Percentiles rank a stretch among this genome's conserved stretches.
These are phyloP conservation scores for Backusella luteola DNA, from an alignment of 192 early-diverging fungal genomes.

Conservation along the genomic window DNA sequence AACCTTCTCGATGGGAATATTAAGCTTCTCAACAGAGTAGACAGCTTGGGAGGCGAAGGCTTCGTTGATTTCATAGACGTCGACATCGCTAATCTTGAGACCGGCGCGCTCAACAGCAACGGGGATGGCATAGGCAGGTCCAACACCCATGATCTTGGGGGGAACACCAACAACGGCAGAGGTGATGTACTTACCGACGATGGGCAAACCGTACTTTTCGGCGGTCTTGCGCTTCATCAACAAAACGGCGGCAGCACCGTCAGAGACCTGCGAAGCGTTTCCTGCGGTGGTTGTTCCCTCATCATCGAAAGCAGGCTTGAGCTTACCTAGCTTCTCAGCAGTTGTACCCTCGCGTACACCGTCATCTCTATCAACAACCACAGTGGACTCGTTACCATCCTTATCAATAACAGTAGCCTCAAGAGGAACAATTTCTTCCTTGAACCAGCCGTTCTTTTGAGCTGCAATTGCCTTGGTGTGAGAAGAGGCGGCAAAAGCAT, in stretches of 20 bases:
- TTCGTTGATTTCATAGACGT: slow-evolving; percentile 94
- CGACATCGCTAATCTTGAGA: slow-evolving; percentile 74
- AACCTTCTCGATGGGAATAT: slow-evolving; percentile 85
- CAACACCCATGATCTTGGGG: slow-evolving; percentile 96
- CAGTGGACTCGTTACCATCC: slow-evolving; percentile 72
- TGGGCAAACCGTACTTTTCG: slow-evolving; percentile 78
- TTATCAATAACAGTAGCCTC: slow-evolving; percentile 71
- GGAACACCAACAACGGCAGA: slow-evolving; percentile 87
- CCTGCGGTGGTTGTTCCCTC: slow-evolving; percentile 90
- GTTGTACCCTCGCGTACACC: slow-evolving; percentile 87
- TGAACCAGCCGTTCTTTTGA: slow-evolving; percentile 88
- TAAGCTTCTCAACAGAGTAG: slow-evolving; percentile 86
- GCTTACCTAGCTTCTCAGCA: slow-evolving; percentile 75
- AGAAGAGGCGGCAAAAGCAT: slow-evolving; percentile 83
- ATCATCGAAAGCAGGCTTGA: slow-evolving; percentile 82
- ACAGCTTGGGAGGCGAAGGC: slow-evolving; percentile 99
- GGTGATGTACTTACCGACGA: slow-evolving; percentile 84
- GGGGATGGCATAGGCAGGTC: slow-evolving; percentile 96
- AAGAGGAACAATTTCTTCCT: slow-evolving; percentile 89
- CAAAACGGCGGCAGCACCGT: slow-evolving; percentile 95
- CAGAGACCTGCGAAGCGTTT: slow-evolving; percentile 96
- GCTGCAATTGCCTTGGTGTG: slow-evolving; percentile 84
- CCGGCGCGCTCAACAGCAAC: slow-evolving; percentile 78
- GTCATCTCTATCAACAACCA: slow-evolving; percentile 85
- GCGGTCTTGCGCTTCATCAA: slow-evolving; percentile 94